Conservation (phyloP, 257 asterid species). For the Plectranthus barbatus region DNA sequence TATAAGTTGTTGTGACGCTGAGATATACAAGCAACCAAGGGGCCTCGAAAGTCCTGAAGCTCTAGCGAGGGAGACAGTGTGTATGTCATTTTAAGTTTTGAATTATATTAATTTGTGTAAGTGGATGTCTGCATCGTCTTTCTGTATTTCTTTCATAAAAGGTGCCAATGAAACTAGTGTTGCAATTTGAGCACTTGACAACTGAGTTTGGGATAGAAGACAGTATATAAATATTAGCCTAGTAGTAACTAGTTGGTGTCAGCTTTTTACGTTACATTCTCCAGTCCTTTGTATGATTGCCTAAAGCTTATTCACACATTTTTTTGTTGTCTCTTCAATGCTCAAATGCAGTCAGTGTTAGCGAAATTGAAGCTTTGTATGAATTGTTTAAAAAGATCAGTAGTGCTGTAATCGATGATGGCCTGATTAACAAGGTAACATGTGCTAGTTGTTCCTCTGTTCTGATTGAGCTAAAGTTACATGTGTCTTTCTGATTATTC, state of each 20-base stretch:
- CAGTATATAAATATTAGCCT: neutral
- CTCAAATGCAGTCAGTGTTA: slow-evolving; percentile 66
- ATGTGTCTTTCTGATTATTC: neutral
- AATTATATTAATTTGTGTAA: neutral
- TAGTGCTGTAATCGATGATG: slow-evolving; percentile 81
- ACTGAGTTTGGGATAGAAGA: slow-evolving; percentile 4
- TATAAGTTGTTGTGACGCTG: slow-evolving; percentile 53
- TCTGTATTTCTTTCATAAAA: neutral
- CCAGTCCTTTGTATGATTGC: slow-evolving; percentile 1
- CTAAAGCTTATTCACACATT: neutral
- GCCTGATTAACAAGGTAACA: slow-evolving; percentile 78
- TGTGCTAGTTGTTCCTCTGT: slow-evolving; percentile 6
- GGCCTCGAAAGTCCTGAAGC: slow-evolving; percentile 63
- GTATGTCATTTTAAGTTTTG: slow-evolving; percentile 24
- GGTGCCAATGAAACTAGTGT: neutral
- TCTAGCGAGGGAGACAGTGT: slow-evolving; percentile 58
- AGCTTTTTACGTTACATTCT: neutral
- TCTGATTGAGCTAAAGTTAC: slow-evolving; percentile 2
- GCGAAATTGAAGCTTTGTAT: slow-evolving; percentile 82
- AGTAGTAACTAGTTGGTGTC: neutral
- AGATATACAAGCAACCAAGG: slow-evolving; percentile 51
- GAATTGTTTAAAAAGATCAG: slow-evolving; percentile 79
- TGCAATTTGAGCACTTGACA: neutral
- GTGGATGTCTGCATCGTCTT: neutral
- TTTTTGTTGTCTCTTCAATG: neutral